A percentile compares a stretch with the other conserved stretches of the same genome.
Conservation (phyloP, 345 rosid genomes). For the Psidium guajava region DNA sequence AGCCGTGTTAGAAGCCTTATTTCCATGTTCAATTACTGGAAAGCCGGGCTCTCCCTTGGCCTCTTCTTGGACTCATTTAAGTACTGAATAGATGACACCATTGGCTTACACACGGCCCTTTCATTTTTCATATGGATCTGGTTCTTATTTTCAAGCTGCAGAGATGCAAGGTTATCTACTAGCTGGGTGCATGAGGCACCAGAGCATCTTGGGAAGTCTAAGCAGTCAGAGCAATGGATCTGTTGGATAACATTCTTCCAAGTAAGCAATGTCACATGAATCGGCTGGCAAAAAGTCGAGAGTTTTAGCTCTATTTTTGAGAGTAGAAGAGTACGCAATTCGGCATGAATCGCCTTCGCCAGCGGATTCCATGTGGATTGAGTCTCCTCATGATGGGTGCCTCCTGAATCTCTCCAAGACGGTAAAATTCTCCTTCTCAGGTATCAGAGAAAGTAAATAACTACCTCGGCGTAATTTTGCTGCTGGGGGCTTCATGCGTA, state of each 20-base stretch:
- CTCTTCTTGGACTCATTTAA: constrained; percentile 94
- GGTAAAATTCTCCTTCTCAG: neutral
- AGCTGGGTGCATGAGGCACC: neutral
- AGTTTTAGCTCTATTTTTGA: neutral
- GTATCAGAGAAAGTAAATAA: neutral
- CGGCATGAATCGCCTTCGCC: neutral
- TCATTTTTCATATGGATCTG: neutral
- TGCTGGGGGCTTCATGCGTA: neutral
- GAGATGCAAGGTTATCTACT: neutral
- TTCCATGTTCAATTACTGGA: constrained; percentile 80
- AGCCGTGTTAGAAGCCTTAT: constrained; percentile 38
- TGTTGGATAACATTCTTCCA: neutral
- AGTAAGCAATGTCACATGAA: too few species aligned
- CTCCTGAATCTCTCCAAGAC: neutral
- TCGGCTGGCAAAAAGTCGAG: fast-evolving
- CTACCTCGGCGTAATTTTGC: neutral
- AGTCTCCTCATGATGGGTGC: neutral
- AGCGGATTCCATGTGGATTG: neutral
- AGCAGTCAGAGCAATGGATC: neutral
- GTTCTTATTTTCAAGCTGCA: neutral
- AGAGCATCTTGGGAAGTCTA: neutral
- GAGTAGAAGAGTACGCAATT: neutral
- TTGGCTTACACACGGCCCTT: neutral
- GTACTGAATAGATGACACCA: constrained; percentile 24
- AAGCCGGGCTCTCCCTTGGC: constrained; percentile 78